These are phyloP conservation scores for Vinca major DNA, from an alignment of 305 asterid genomes.

Conservation along the genomic window DNA sequence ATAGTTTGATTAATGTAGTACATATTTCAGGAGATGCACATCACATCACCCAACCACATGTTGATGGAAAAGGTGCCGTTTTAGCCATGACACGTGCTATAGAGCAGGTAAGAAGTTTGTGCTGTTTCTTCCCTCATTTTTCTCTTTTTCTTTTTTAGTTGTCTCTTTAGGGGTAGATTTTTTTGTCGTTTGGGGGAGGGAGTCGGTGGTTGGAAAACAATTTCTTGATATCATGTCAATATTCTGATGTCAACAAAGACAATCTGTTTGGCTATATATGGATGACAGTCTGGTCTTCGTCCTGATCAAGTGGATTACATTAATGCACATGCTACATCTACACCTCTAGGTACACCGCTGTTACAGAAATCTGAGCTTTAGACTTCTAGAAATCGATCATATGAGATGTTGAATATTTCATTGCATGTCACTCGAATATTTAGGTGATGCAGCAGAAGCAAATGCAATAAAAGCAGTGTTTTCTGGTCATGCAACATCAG, in stretches of 20 bases:
- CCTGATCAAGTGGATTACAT: constrained; percentile 82
- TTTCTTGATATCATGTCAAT: no score
- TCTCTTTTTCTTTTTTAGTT: background rate
- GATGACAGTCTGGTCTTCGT: constrained; percentile 69
- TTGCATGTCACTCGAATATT: constrained; percentile 11
- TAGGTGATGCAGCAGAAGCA: constrained; percentile 89
- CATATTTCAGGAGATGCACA: constrained; percentile 71
- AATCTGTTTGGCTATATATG: constrained; percentile 18
- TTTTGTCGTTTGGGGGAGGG: background rate
- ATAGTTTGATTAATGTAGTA: constrained; percentile 7
- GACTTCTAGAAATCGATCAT: constrained; percentile 7
- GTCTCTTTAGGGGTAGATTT: background rate
- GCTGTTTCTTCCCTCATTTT: background rate
- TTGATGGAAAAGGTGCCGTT: constrained; percentile 83
- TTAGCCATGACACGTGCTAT: constrained; percentile 88
- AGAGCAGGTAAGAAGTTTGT: constrained; percentile 44
- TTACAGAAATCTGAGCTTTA: constrained; percentile 2
- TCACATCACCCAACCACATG: constrained; percentile 93
- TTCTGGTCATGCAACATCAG: constrained; percentile 57
- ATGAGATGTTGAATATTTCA: constrained; percentile 4
- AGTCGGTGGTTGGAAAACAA: background rate
- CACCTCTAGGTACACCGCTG: constrained; percentile 70
- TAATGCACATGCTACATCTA: constrained; percentile 96
- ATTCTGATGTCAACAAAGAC: background rate
- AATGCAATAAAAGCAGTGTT: constrained; percentile 68